A percentile compares a stretch with the other conserved stretches of the same genome.
phyloP scores from a whole-genome alignment of 805 yeast genomes.

The Zygoascus flipseniorum region DNA sequence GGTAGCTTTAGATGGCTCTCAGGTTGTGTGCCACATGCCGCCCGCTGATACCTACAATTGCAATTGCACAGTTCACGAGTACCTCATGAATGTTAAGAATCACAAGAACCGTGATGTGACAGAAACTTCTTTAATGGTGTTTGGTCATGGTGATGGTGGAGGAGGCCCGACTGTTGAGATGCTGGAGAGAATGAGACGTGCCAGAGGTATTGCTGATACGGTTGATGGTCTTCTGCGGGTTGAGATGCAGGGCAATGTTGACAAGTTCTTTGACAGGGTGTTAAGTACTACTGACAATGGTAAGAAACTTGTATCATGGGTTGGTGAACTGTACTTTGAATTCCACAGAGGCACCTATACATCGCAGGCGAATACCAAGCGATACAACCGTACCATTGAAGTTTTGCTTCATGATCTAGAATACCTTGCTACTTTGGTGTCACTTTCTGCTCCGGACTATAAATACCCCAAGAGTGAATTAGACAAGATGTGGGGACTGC shows the following conservation, averaged over 20 bases:
- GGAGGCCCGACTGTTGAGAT: conserved; percentile 95
- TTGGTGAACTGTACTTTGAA: conserved; percentile 89
- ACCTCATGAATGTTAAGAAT: conserved; percentile 64
- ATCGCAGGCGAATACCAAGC: conserved; percentile 80
- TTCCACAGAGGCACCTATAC: conserved; percentile 97
- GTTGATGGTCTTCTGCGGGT: conserved; percentile 78
- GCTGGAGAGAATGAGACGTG: conserved; percentile 85
- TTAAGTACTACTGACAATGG: conserved; percentile 58
- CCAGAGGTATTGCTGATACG: conserved; percentile 80
- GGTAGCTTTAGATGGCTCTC: conserved; percentile 92
- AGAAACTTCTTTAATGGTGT: conserved; percentile 70
- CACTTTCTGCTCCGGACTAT: conserved; percentile 45
- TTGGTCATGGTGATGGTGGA: conserved; percentile 97
- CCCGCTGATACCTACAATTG: conserved; percentile 98
- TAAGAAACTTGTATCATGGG: conserved; percentile 69
- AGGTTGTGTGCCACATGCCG: conserved; percentile 94
- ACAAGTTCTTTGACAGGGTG: conserved; percentile 64
- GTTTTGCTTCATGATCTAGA: conserved; percentile 77
- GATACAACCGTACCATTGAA: conserved; percentile 69
- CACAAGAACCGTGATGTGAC: conserved; percentile 78
- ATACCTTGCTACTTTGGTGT: conserved; percentile 67
- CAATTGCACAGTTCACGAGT: conserved; percentile 85
- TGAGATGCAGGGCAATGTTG: conserved; percentile 65
- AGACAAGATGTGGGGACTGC: conserved; percentile 74
- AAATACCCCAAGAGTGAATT: conserved; percentile 65